Percentiles rank a stretch among this genome's conserved stretches.
These are phyloP conservation scores for Podospora pseudopauciseta DNA, from an alignment of 495 filamentous ascomycete genomes.

Conservation along the genomic window DNA sequence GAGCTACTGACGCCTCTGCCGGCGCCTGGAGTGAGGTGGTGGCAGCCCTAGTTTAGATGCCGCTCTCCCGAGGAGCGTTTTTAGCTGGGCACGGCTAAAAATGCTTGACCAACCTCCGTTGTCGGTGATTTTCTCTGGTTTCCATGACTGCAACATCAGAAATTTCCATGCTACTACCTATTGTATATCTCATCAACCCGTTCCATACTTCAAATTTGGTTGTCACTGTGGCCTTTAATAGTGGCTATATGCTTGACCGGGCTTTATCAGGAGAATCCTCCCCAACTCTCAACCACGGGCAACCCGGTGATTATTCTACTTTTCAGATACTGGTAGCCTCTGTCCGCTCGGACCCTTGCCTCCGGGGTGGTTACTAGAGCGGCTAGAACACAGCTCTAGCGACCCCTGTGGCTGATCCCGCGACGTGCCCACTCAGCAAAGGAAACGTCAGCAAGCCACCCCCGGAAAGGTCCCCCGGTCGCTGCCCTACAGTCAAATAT, in stretches of 20 bases:
- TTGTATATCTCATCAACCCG: neutral
- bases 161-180: neutral
- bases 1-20: neutral
- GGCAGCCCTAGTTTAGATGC: neutral
- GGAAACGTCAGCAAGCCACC: neutral
- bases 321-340: neutral
- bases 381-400: neutral
- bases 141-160: neutral
- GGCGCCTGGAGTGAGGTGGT: neutral
- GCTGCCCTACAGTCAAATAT: neutral
- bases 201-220: neutral
- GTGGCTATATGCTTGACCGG: no score
- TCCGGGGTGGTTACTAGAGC: neutral
- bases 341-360: neutral
- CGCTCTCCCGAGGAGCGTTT: neutral
- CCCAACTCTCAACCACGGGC: neutral
- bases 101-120: neutral
- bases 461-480: neutral
- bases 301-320: no score
- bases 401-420: slow-evolving; percentile 4
- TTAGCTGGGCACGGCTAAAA: neutral
- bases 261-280: no score
- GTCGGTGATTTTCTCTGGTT: neutral
- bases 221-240: no score
- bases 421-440: neutral